Base-by-base conservation (phyloP, 1,139 yeast species). In the Lodderomyces oxycetoniae region DNA sequence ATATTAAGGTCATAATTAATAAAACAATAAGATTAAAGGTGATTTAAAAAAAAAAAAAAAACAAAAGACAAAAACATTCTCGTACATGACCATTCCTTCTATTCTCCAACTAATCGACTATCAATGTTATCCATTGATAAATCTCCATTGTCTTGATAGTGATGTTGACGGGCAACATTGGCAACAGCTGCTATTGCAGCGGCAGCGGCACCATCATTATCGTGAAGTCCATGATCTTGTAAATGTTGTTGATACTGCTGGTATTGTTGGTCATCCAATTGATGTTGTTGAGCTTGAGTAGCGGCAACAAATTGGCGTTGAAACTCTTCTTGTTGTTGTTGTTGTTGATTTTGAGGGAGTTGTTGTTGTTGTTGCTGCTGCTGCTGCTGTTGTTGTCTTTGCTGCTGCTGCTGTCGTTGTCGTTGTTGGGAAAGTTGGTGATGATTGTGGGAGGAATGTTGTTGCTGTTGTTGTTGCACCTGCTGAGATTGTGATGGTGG, bases 111-210 rank as follows among this genome's bases (percentile, higher is more conserved):
- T 44, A 68, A 57, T 37, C 74, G 53, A 45, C 69, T 61, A 44
- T 68, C 74, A 40, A 68, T 68, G 44, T 68, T 68, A 38, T 67
- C 74, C 63, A 68, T 68, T 9, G 70, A 60, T 42, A 68, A 58
- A 35, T 64, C 71, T 32, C 55, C 56, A 26, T 52, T 53, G 32
- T 55, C 58, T 34, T 52, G 52, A 28, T 49, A 55, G 32, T 53
- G 56, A 36, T 50, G 55, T 26, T 48, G 50, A 30, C 55, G 49
- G 14, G 71, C 71, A 16, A 70, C 70, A 41, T 64, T 63, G 3
- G 71, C 70, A 22, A 63, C 71, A 14, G 71, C 71, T 15, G 71
- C 70, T 42, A 65, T 64, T 3, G 71, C 71, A 26, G 69, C 68
- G 10, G 67, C 70, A 16, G 68, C 61, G 4, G 65, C 50, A 17